Conservation (phyloP, 2,329 filamentous ascomycete genomes). For the Ophiostoma perfectum region DNA sequence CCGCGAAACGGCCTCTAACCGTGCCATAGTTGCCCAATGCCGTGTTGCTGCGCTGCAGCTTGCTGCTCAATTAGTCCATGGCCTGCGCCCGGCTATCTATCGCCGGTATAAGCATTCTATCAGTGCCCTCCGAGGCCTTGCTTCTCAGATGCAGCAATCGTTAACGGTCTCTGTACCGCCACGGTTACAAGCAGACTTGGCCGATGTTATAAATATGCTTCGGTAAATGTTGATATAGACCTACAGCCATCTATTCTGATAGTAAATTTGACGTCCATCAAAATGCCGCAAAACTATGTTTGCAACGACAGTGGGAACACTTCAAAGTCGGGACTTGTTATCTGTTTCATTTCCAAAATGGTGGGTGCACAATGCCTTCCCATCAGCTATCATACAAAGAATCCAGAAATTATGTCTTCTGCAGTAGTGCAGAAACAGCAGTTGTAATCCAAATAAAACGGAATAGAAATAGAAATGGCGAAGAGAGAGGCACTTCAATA, state of each 20-base stretch:
- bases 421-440: not conserved
- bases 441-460: slow-evolving; percentile 12
- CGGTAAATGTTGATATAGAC: slow-evolving; percentile 24
- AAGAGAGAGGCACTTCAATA: slow-evolving; percentile 9
- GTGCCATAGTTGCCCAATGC: slow-evolving; percentile 41
- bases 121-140: slow-evolving; percentile 46
- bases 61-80: slow-evolving; percentile 5
- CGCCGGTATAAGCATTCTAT: slow-evolving; percentile 48
- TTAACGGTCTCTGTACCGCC: not conserved
- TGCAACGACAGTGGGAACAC: not conserved
- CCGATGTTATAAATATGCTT: slow-evolving; percentile 23
- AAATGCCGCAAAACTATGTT: not conserved
- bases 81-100: slow-evolving; percentile 1
- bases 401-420: not conserved
- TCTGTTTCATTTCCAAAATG: not conserved
- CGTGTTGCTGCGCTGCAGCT: slow-evolving; percentile 30
- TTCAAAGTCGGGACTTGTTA: slow-evolving; percentile 15
- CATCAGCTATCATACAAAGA: not conserved
- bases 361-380: not conserved
- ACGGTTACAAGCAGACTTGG: slow-evolving; percentile 26
- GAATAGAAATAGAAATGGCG: not conserved
- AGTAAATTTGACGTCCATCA: not conserved
- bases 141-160: slow-evolving; percentile 25
- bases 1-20: slow-evolving; percentile 42
- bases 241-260: slow-evolving; percentile 27